phyloP scores from a whole-genome alignment of 1,284 basidiomycete species.

The Irpex sp. region DNA sequence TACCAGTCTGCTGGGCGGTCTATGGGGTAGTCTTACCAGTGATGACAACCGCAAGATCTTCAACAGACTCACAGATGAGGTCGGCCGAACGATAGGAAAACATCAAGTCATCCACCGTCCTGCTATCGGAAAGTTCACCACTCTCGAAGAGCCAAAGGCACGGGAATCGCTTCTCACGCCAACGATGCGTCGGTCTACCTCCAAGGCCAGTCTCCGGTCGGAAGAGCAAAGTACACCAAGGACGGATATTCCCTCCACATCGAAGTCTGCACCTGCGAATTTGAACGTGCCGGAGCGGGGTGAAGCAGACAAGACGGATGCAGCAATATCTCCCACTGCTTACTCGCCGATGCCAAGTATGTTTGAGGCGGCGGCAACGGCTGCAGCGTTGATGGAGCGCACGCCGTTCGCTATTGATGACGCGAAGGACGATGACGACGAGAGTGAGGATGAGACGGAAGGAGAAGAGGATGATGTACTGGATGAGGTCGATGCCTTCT shows the following conservation, averaged over 20 bases:
- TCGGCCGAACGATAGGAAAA: slow-evolving; percentile 90
- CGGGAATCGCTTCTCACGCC: slow-evolving; percentile 82
- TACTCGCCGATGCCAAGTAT: slow-evolving; percentile 64
- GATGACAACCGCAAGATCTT: slow-evolving; percentile 86
- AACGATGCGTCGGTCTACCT: slow-evolving; percentile 55
- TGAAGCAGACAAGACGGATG: not conserved
- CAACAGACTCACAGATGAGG: slow-evolving; percentile 86
- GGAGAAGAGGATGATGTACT: slow-evolving; percentile 72
- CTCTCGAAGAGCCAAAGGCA: slow-evolving; percentile 81
- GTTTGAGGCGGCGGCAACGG: slow-evolving; percentile 63
- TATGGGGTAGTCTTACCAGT: slow-evolving; percentile 86
- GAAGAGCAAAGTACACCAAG: slow-evolving; percentile 12
- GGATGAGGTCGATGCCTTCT: slow-evolving; percentile 92
- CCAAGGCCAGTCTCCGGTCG: slow-evolving; percentile 47
- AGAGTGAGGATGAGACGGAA: slow-evolving; percentile 57
- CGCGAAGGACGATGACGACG: slow-evolving; percentile 80
- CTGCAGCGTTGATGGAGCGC: slow-evolving; percentile 78
- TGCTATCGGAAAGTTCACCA: slow-evolving; percentile 81
- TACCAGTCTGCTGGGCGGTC: slow-evolving; percentile 72
- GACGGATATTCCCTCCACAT: slow-evolving; percentile 9
- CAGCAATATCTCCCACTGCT: slow-evolving; percentile 14
- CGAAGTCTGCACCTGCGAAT: slow-evolving; percentile 20
- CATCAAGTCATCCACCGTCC: slow-evolving; percentile 82
- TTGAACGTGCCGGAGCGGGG: slow-evolving; percentile 14
- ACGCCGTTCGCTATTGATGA: slow-evolving; percentile 94